Evolutionary conservation across 2,329 filamentous ascomycete species (phyloP), one percentile per base, ranked within the genome.

Genomic region (Xylariaceae sp.): DNA sequence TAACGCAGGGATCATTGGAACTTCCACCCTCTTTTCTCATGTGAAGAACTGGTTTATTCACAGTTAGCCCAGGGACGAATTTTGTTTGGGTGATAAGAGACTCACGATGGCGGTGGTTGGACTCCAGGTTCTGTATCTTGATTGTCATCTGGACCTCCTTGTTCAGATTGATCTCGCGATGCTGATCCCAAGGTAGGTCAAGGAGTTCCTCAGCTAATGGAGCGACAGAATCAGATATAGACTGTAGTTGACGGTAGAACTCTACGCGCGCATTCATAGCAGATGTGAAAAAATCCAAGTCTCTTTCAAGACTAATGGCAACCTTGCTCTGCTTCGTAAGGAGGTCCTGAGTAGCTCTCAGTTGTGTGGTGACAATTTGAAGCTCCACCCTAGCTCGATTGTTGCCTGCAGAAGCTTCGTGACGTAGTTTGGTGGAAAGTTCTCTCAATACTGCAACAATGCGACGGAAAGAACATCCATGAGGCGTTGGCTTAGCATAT

Each of bases 211-310:
- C 49, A 3, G 14, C 44, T 6, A 90, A 90, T 1, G 89, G 87
- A 4, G 85, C 83, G 0, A 98, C 91, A 16, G 86, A 91, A 69
- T 98, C 94, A 0, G 93, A 97, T n/a, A 98, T 87, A 23, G 86
- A 84, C 70, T 98, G 95, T 9, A 98, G 80, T 68, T 97, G 92
- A 4, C 89, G 87, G 70, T 98, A 98, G 70, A 92, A 98, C 55
- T 95, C 92, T 0, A 97, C 76, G 12, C 95, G 87, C 33, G 87
- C 81, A 67, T 98, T 98, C 86, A 96, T 93, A 0, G 89, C 86
- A 14, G 81, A 79, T 24, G 86, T 88, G 71, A 96, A 95, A 24
- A 86, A 77, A 43, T 94, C 88, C 5, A 92, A 76, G 71, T 97
- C 93, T 57, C 84, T 84, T 59, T 91, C 87, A 11, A 88, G 71